Base-by-base conservation (phyloP, 768 basidiomycete genomes). In the Guyanaporus albipodus region DNA sequence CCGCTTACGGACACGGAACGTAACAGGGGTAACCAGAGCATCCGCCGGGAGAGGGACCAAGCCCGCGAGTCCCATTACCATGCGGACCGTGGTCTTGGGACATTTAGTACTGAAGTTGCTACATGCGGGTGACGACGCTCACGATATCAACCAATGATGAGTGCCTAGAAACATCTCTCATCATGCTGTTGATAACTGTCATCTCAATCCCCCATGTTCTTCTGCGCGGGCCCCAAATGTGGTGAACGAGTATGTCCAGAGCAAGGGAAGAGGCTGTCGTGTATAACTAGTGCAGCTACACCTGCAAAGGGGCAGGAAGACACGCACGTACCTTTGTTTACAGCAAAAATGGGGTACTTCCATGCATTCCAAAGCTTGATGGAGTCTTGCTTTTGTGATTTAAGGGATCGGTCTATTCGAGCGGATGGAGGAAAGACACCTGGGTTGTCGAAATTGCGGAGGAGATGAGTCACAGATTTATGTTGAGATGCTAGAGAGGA, bases 151-250 rank as follows among this genome's bases (percentile, higher is more conserved):
- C 83, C 12, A 99, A 74, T 34, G 83, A 79, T 9, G 87, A 85
- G 64, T 94, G 89, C 26, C 80, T 75, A 12, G 83, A 83, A 26
- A 87, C 80, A 32, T 91, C 89, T 44, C 93, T 82, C 76, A 93
- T 87, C 58, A 95, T 75, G 48, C 80, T 82, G n/a, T 80, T 80
- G 12, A 91, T 78, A 24, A 95, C 76, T 3, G 94, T 94, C 88
- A 97, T 91, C 68, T 90, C 87, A 43, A 93, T 83, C 1, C 93
- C 91, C 95, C 95, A 99, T 6, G 86, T 83, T 61, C 87, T 87
- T 60, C 83, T 82, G 34, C 86, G 82, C 1, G 95, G 93, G 4
- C 95, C 95, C 73, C 82, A 86, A 32, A 97, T 69, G 52, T 85
- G 80, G 62, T 96, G 87, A 7, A 76, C 72, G 38, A 95, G 66